These are phyloP conservation scores for Carex pumila DNA, from an alignment of 176 grass and related monocot species.

Conservation along the genomic window DNA sequence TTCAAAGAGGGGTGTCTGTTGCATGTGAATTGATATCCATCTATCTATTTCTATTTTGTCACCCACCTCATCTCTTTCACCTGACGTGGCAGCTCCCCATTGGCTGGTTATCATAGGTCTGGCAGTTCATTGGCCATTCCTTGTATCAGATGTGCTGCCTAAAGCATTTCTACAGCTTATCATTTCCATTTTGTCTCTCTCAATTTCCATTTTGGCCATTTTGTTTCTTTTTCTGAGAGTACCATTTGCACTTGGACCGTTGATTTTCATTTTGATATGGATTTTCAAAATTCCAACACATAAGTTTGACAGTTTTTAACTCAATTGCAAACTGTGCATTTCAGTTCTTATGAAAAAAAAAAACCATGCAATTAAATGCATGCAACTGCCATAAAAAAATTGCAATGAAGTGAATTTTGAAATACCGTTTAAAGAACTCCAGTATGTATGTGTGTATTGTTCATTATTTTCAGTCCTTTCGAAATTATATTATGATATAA, in stretches of 20 bases:
- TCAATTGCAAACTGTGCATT: background rate
- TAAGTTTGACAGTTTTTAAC: background rate
- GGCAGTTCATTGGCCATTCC: constrained; percentile 15
- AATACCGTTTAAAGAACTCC: background rate
- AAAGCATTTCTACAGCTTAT: constrained; percentile 5
- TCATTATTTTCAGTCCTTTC: background rate
- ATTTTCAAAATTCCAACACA: background rate
- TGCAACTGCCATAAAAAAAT: background rate
- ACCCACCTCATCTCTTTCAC: constrained; percentile 15
- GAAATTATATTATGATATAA: background rate
- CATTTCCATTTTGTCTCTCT: background rate
- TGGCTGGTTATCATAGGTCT: background rate
- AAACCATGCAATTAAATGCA: background rate
- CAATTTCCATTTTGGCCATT: background rate
- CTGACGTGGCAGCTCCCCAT: background rate
- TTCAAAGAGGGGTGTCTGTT: background rate
- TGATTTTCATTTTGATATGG: background rate
- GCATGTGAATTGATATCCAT: background rate
- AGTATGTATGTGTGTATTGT: background rate
- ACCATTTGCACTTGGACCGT: background rate
- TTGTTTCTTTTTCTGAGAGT: background rate
- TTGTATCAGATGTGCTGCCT: background rate
- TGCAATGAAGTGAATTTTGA: background rate
- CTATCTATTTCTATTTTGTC: background rate
- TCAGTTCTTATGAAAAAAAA: background rate